Evolutionary conservation across 495 filamentous ascomycete genomes (phyloP), one percentile per base, ranked within the genome.

Genomic region (Tuber microsphaerosporum): DNA sequence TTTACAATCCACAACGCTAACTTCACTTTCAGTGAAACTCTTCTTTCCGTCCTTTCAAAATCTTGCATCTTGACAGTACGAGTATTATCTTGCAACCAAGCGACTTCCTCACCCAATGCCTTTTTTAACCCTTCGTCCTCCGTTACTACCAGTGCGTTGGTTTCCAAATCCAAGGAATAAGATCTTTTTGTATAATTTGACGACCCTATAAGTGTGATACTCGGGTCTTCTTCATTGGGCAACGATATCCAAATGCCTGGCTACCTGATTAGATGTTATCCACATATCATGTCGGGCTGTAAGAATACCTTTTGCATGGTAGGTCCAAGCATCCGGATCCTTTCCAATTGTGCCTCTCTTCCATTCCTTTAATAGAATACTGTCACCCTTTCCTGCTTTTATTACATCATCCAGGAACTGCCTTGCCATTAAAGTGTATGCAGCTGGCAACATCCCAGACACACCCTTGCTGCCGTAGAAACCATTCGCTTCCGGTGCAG

Each of bases 151-250:
- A 97, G 79, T 12, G 90, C 90, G 39, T 94, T 94, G 0, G 90
- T 90, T 83, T 99, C 95, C 12, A 99, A 85, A 84, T 99, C 95
- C 48, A 98, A 87, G 69, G 89, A 89, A 82, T 98, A 97, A 81
- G 92, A 95, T 45, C 95, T 87, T 82, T 95, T 94, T 0, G 95
- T 99, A 84, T 97, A 99, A 83, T 99, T 99, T 65, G 92, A 94
- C 80, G 91, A 94, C 0, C 95, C 95, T 8, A 99, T 89, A 3
- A 97, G 85, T 39, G 89, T 94, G 39, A 97, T 87, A 71, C 91
- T 91, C 3, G 94, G 93, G 22, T 86, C 84, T 34, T 85, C 80
- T 69, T 83, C 80, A 16, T 84, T 82, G 0, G 90, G 90, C 19
- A 97, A 84, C 0, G 92, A 93, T 37, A 97, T 87, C 95, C 95